Base-by-base conservation (phyloP, 2,329 filamentous ascomycete species). In the Xylaria sp. region DNA sequence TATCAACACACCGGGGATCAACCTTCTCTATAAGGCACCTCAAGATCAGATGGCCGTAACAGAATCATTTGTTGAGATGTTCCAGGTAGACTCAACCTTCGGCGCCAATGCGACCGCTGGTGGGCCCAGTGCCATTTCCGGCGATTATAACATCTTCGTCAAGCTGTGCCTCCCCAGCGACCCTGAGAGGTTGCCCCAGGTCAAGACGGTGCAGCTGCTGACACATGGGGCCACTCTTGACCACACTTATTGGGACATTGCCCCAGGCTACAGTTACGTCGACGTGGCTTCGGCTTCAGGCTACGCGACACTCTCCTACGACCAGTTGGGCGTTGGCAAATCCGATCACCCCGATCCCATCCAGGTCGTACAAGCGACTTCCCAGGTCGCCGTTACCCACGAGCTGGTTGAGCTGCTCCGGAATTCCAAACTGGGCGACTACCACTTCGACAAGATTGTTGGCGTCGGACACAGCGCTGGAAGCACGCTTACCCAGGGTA, bases 291-390 rank as follows among this genome's bases (percentile, higher is more conserved):
- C 79, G 3, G 74, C 73, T 45, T 70, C 76, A 36, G 78, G 78
- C 64, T 81, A 80, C 71, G 78, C 79, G 2, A 81, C 80, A 1
- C 79, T 83, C 74, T 78, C 76, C 62, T 82, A 82, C 74, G 81
- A 83, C 71, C 80, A 81, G 58, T 77, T 83, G 9, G 81, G 81
- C 34, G 75, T 76, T 1, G 81, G 80, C 1, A 66, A 65, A 8
- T 82, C 79, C 27, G 74, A 76, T 53, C 79, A 80, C 57, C 78
- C 80, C 6, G 81, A 82, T 64, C 76, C 79, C 11, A 72, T 80
- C 54, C 74, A 79, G 48, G 73, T 76, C 53, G 78, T 82, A 30
- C 81, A 83, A 70, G 75, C 75, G 7, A 73, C 76, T 21, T 62
- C 81, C 27, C 77, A 83, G 64, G 73, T 79, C 64, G 79, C 78